Evolutionary conservation across 495 filamentous ascomycete genomes (phyloP).

Genomic region (Astrothelium macrocarpum): DNA sequence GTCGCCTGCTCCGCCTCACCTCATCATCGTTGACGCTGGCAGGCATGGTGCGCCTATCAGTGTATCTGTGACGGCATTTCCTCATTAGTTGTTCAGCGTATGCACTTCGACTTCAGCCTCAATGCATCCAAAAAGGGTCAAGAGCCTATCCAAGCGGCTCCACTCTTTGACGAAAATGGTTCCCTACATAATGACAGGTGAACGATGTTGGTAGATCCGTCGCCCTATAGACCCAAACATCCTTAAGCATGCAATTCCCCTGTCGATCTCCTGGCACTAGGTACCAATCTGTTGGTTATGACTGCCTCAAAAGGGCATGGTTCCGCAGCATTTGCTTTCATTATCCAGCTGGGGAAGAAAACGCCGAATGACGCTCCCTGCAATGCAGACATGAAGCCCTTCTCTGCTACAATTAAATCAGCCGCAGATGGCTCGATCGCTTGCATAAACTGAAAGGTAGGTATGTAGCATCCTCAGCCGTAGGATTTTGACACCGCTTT

Average conservation of each 20-base stretch:
- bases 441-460: background rate
- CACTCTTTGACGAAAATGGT: background rate
- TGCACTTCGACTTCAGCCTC: background rate
- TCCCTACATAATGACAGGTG: background rate
- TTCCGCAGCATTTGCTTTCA: background rate
- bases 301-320: background rate
- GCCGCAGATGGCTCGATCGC: background rate
- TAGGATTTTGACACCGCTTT: background rate
- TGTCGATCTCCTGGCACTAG: slow-evolving; percentile 4
- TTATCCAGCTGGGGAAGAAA: background rate
- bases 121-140: background rate
- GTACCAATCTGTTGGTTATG: background rate
- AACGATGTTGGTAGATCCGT: background rate
- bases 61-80: background rate
- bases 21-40: background rate
- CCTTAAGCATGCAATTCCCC: background rate
- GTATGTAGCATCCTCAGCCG: background rate
- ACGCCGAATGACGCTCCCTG: too few species aligned
- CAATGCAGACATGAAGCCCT: background rate
- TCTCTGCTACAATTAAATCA: background rate
- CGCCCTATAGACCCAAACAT: background rate
- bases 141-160: background rate
- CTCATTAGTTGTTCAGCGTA: background rate
- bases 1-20: background rate
- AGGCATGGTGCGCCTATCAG: background rate